These are phyloP conservation scores for Lasiodiplodia sp. DNA, from an alignment of 2,329 filamentous ascomycete genomes.

Conservation along the genomic window DNA sequence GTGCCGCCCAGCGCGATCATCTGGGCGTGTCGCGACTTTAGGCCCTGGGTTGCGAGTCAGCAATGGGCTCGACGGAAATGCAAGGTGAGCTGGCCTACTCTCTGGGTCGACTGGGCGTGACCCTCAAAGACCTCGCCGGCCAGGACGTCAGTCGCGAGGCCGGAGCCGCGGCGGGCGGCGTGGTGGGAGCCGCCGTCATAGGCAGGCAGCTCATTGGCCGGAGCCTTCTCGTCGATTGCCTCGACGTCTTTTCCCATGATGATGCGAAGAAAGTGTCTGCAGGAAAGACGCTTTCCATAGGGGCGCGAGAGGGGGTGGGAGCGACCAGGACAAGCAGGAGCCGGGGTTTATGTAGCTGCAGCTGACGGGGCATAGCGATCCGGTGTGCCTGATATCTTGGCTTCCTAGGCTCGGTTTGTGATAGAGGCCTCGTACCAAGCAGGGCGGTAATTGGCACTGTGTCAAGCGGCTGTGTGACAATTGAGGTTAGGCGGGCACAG, in stretches of 20 bases:
- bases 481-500: background rate
- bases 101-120: conserved; percentile 15
- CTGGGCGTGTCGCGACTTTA: conserved; percentile 36
- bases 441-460: conserved; percentile 11
- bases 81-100: background rate
- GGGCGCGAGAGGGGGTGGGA: background rate
- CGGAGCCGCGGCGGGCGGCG: background rate
- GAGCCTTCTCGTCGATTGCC: conserved; percentile 3
- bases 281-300: background rate
- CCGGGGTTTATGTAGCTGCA: conserved; percentile 20
- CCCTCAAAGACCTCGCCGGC: conserved; percentile 29
- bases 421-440: conserved; percentile 12
- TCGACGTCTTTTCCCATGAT: conserved; percentile 23
- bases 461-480: background rate
- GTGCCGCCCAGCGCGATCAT: conserved; percentile 38
- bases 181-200: conserved; percentile 11
- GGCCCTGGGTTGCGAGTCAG: conserved; percentile 4
- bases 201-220: conserved; percentile 11
- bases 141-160: conserved; percentile 11
- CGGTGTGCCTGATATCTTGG: conserved; percentile 18
- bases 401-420: conserved; percentile 1
- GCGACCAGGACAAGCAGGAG: background rate
- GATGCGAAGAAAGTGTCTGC: background rate
- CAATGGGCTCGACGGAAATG: background rate
- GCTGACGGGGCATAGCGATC: background rate